Evolutionary conservation across 352 stramenopile genomes (phyloP), one percentile per base, ranked within the genome.

Genomic region (Phytopythium litorale): DNA sequence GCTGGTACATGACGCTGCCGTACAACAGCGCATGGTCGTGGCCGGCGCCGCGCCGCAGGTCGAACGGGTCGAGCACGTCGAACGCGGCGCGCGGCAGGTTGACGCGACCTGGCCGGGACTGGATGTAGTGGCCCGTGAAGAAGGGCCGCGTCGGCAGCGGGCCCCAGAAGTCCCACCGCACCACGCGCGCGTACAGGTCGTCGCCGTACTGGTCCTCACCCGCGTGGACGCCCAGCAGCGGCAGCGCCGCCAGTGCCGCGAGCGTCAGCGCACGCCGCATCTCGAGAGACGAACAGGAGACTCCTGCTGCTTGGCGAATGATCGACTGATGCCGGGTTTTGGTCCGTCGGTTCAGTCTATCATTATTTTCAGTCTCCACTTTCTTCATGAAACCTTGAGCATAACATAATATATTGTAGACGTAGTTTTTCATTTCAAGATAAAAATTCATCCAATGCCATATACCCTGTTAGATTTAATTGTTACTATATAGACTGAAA

Each of bases 91-190:
- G 67, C 32, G 60, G 67, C 50, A 85, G 60, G 48, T 81, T 63
- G 55, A 78, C 75, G 6, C 69, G 60, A 38, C 72, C 75, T 1
- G 84, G 84, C 53, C 70, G 59, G 23, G 84, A 90, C 15, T 71
- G 56, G 51, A 92, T 51, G 42, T 83, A 92, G 37, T 67, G 70
- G 32, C 79, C 81, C 40, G 78, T 86, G 71, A 92, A 90, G 49
- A 70, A 70, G 48, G 73, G 70, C 3, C 61, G 56, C 13, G 62
- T 62, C 0, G 66, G 58, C 37, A 92, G 71, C 51, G 78, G 76
- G 16, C 76, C 74, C 81, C 81, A 92, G 61, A 72, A 90, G 58
- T 92, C 79, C 84, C 84, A 92, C 57, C 68, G 79, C 21, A 52
- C 51, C 11, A 84, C 58, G 1, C 37, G 21, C 0, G 59, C 65